These are phyloP conservation scores for Clavaria fumosa DNA, from an alignment of 768 basidiomycete genomes.

Conservation along the genomic window DNA sequence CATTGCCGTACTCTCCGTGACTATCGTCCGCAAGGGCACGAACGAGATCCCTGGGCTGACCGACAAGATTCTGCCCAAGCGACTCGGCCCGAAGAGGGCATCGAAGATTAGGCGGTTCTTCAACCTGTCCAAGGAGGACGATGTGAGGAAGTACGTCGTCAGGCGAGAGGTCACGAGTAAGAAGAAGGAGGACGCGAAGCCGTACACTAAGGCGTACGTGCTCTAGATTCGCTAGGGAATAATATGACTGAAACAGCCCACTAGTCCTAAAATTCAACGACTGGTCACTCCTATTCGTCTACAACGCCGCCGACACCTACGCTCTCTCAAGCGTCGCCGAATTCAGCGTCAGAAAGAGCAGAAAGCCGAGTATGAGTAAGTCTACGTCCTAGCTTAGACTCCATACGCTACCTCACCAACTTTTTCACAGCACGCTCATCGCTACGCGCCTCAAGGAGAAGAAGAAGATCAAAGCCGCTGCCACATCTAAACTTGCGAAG, in stretches of 20 bases:
- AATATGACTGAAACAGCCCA: neutral
- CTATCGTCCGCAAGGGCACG: slow-evolving; percentile 96
- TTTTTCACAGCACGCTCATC: no score
- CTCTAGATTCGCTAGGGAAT: neutral
- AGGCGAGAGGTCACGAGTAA: slow-evolving; percentile 75
- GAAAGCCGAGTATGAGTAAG: slow-evolving; percentile 85
- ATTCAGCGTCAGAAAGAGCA: slow-evolving; percentile 90
- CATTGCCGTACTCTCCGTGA: slow-evolving; percentile 84
- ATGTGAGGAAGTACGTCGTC: slow-evolving; percentile 96
- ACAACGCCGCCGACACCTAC: slow-evolving; percentile 90
- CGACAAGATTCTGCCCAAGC: slow-evolving; percentile 83
- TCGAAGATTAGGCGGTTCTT: slow-evolving; percentile 97
- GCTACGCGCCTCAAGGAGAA: no score
- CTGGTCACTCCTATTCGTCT: slow-evolving; percentile 90
- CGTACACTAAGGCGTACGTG: slow-evolving; percentile 92
- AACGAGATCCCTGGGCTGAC: slow-evolving; percentile 81
- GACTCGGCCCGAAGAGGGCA: slow-evolving; percentile 92
- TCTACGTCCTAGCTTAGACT: no score
- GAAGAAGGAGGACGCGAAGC: slow-evolving; percentile 86
- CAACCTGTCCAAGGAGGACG: slow-evolving; percentile 94
- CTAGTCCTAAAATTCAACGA: slow-evolving; percentile 90
- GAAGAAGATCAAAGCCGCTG: no score
- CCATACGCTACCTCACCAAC: no score
- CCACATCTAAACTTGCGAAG: no score
- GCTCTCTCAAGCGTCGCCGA: slow-evolving; percentile 73